phyloP scores from a whole-genome alignment of 345 rosid genomes.

The Stellera chamaejasme region DNA sequence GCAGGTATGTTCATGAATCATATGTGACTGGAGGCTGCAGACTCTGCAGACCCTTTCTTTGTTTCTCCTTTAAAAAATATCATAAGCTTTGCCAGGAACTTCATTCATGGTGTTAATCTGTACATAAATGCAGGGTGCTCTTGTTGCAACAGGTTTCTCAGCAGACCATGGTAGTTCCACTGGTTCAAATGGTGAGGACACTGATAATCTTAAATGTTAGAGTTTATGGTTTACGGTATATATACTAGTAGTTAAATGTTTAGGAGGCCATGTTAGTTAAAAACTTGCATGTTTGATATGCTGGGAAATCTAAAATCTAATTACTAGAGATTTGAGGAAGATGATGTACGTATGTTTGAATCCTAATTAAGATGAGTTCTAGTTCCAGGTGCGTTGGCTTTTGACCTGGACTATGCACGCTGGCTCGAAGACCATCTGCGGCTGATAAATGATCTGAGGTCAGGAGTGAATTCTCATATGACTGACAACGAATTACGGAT shows the following conservation, averaged over 20 bases:
- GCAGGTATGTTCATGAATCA: constrained; percentile 35
- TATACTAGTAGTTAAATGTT: neutral
- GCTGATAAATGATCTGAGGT: constrained; percentile 61
- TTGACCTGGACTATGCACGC: constrained; percentile 71
- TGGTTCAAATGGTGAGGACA: constrained; percentile 47
- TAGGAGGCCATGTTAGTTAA: neutral
- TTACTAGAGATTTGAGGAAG: neutral
- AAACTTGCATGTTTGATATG: no score
- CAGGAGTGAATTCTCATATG: constrained; percentile 56
- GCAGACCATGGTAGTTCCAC: constrained; percentile 35
- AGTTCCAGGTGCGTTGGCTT: constrained; percentile 58
- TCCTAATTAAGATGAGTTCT: constrained; percentile 4
- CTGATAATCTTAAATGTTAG: neutral
- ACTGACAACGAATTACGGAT: constrained; percentile 55
- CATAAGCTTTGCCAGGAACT: no score
- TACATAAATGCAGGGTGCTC: constrained; percentile 37
- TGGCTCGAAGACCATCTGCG: constrained; percentile 93
- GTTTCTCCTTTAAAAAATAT: no score
- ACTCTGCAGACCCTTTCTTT: no score
- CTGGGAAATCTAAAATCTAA: no score
- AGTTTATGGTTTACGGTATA: neutral
- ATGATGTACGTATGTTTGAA: neutral
- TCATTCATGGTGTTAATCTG: neutral
- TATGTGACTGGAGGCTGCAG: no score
- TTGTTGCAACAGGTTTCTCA: constrained; percentile 35